Evolutionary conservation across 2,329 filamentous ascomycete species (phyloP), one percentile per base, ranked within the genome.

Genomic region (Annulohypoxylon truncatum): DNA sequence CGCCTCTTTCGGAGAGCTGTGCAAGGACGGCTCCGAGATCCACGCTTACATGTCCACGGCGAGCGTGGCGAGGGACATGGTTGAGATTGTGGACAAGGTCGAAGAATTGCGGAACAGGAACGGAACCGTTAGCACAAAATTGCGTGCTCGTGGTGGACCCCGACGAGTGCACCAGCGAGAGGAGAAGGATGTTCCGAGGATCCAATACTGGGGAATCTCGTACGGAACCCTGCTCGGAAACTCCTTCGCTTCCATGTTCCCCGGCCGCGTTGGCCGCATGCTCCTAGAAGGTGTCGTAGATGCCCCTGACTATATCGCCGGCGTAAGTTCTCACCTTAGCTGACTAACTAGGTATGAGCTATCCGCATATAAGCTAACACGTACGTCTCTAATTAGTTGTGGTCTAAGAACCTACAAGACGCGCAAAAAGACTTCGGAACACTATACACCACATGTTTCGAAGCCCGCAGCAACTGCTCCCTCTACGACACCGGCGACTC

Each of bases 131-230:
- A 35, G 15, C 31, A 28, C 55, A 6, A 31, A 46, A 6, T 5
- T 51, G 20, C 42, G 35, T 4, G 7, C 4, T 22, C 51, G 51
- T 18, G 47, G 63, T 15, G 50, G 58, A 31, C 3, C 35, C 12
- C 55, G 44, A 26, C 42, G 20, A 24, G 12, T 46, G 20, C 4
- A 22, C 3, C 42, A 46, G 42, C 42, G 42, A 26, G 20, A 46
- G 13, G 24, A 28, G 44, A 26, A 24, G 33, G 65, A 65, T 20
- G 50, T 62, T 2, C 56, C 68, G 1, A 60, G 72, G 40, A 67
- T 71, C 40, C 81, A 82, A 69, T 87, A 84, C 67, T 81, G 82
- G 76, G 83, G 84, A 0, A 80, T 85, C 55, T 84, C 82, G 4
- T 87, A 87, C 62, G 82, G 82, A 4, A 82, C 80, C 0, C 74